Base-by-base conservation (phyloP, 331 rosid genomes). In the Quercus lobata region DNA sequence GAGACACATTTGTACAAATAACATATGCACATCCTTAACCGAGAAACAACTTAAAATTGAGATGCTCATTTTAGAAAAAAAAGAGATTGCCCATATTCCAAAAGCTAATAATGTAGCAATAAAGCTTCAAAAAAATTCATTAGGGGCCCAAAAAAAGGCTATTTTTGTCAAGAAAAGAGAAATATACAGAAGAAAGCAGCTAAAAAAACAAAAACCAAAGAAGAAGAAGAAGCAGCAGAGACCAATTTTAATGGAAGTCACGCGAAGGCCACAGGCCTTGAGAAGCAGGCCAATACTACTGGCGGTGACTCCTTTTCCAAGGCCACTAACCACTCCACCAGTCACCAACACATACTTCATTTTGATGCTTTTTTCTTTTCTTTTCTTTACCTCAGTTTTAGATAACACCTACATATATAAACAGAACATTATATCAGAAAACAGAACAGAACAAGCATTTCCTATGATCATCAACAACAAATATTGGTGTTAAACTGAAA, bases 301-400 rank as follows among this genome's bases (percentile, higher is more conserved):
- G 1, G 99, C 99, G 14, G 99, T 95, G 49, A 95, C 94, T 35
- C 99, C 99, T 83, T 95, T 95, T 2, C 99, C 99, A 27, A 95
- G 94, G 11, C 99, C 99, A 78, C 99, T 95, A 55, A 95, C 96
- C 27, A 95, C 99, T 71, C 99, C 99, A 18, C 99, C 97, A 21
- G 96, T 95, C 54, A 95, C 99, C 84, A 93, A 25, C 22, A 95
- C 90, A 76, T 95, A 95, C 89, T 92, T 95, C 99, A 95, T 49
- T 11, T 41, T 41, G 0, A 2, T 41, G 0, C 46, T 8, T 41
- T 2, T 0, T 34, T 41, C 63, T 54, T 79, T 66, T 27, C 74
- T 46, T 68, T 19, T 7, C 49, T 32, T 41, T 16, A 41, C 46
- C 46, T 41, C 12, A 41, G 65, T 46, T 21, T 71, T 7, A 55